Evolutionary conservation across 768 basidiomycete genomes (phyloP).

Genomic region (Clathrus columnatus): DNA sequence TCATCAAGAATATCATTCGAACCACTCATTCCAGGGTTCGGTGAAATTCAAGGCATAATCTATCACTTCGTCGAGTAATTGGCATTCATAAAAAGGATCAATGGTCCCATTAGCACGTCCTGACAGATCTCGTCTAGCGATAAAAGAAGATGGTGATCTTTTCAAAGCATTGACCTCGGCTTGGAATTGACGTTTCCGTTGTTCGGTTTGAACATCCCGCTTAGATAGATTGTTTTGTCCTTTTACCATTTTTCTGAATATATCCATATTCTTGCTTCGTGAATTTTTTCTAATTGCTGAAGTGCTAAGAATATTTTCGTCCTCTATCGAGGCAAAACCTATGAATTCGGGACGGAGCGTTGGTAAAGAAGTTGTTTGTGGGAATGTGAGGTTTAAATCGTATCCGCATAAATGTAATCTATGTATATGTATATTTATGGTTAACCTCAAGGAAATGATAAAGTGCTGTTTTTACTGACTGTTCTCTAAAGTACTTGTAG

Average conservation of each 20-base stretch:
- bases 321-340: not conserved
- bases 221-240: not conserved
- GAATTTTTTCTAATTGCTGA: not conserved
- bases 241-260: not conserved
- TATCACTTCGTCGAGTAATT: conserved; percentile 53
- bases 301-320: no score
- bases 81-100: conserved; percentile 41
- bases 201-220: not conserved
- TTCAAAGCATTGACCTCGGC: no score
- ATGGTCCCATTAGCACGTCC: conserved; percentile 43
- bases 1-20: not conserved
- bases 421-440: not conserved
- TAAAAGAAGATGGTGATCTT: no score
- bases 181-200: not conserved
- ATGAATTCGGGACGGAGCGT: conserved; percentile 13
- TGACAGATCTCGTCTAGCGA: conserved; percentile 39
- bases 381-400: conserved; percentile 61
- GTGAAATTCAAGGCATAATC: conserved; percentile 69
- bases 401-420: conserved; percentile 57
- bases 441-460: not conserved
- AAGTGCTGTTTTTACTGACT: conserved; percentile 36
- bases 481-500: conserved; percentile 50
- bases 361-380: conserved; percentile 47
- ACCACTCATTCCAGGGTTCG: conserved; percentile 42
- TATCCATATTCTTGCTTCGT: not conserved